Base-by-base conservation (phyloP, 768 basidiomycete species). In the Mycena metata region DNA sequence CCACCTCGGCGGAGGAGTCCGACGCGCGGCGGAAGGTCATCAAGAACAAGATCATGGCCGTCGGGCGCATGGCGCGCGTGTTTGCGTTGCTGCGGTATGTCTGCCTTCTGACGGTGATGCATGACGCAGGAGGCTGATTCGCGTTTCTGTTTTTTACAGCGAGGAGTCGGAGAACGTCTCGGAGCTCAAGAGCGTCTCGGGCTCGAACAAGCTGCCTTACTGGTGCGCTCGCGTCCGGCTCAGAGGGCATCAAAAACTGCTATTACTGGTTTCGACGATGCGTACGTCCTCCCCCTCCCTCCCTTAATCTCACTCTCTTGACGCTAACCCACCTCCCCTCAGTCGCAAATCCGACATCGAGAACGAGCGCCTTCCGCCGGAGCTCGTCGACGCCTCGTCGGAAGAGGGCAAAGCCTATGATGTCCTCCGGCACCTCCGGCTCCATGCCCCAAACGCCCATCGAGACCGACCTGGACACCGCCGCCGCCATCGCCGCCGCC, bases 91-190 rank as follows among this genome's bases (percentile, higher is more conserved):
- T 99, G 66, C 92, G 96, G 95, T 97, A 60, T 69, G 91, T 83
- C 19, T 43, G 2, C 8, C 21, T 16, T 7, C 8, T 42, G 23
- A 12, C 49, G 2, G 2, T 15, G n/a, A 9, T 13, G 11, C n/a
- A 21, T n/a, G n/a, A n/a, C n/a, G n/a, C n/a, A n/a, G n/a, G 35
- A 17, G 7, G 39, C 46, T 43, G 45, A 36, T 47, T 12, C 23
- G 45, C 24, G 8, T n/a, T 47, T 24, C 51, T 50, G 19, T 1
- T 64, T 33, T 57, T 30, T 74, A n/a, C 47, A 96, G 96, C 73
- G 98, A 99, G 87, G 98, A 99, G 79, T 96, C 96, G 1, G 98
- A 99, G 83, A 91, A 93, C 66, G 95, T 97, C 7, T 98, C 96
- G 10, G 98, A 99, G 80, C 89, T 99, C 82, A 98, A 98, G 85